These are phyloP conservation scores for Xeromyces bisporus DNA, from an alignment of 495 filamentous ascomycete genomes.

Conservation along the genomic window DNA sequence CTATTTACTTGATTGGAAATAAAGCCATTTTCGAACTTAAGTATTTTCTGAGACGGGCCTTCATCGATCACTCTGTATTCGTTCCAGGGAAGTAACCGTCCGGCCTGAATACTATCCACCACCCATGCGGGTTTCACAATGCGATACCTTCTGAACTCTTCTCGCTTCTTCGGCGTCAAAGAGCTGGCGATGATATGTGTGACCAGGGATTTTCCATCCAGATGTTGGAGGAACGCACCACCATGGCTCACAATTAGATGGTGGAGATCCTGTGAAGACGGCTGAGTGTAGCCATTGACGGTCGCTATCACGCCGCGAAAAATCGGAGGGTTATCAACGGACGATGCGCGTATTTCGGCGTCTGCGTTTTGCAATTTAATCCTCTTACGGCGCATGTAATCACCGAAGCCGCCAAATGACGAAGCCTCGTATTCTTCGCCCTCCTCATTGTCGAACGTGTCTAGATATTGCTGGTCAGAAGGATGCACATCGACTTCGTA, in stretches of 20 bases:
- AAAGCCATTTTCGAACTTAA: conserved; percentile 56
- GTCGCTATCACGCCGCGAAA: conserved; percentile 81
- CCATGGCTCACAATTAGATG: conserved; percentile 75
- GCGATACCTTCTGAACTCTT: conserved; percentile 70
- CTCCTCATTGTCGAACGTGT: conserved; percentile 48
- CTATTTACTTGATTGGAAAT: conserved; percentile 49
- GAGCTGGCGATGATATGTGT: conserved; percentile 90
- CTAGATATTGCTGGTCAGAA: conserved; percentile 14
- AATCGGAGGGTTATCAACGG: conserved; percentile 55
- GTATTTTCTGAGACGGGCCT: conserved; percentile 53
- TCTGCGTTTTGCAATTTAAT: conserved; percentile 91
- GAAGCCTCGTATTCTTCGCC: conserved; percentile 87
- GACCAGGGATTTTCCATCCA: conserved; percentile 83
- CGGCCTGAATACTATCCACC: conserved; percentile 68
- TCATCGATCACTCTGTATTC: conserved; percentile 69
- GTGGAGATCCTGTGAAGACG: conserved; percentile 74
- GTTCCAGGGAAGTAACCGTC: conserved; percentile 69
- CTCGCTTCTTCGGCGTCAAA: conserved; percentile 77
- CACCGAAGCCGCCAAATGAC: conserved; percentile 69
- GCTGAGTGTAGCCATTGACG: conserved; percentile 88
- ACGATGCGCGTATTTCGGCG: conserved; percentile 52
- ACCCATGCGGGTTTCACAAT: conserved; percentile 97
- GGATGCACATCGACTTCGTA: neutral
- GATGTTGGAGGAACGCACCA: conserved; percentile 81
- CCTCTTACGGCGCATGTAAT: conserved; percentile 90